Percentiles rank a stretch among this genome's conserved stretches.
These are phyloP conservation scores for Cystobasidium slooffiae DNA, from an alignment of 1,284 basidiomycete genomes.

Conservation along the genomic window DNA sequence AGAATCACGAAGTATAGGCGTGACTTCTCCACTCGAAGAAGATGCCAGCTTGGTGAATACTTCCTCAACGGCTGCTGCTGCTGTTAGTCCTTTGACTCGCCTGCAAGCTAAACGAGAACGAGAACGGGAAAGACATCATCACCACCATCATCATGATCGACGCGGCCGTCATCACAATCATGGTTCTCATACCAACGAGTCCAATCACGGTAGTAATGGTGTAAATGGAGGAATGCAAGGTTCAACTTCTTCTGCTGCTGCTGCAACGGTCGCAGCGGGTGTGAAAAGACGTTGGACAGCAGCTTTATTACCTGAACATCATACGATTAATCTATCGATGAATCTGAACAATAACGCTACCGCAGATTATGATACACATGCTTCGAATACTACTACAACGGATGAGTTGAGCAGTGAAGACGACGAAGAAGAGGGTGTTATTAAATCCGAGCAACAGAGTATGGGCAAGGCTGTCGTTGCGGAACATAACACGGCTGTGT, in stretches of 20 bases:
- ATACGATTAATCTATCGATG: conserved; percentile 23
- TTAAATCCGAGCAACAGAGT: neutral
- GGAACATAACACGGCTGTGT: no score
- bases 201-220: no score
- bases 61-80: neutral
- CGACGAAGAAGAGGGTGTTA: conserved; percentile 7
- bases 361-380: conserved; percentile 6
- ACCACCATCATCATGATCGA: conserved; percentile 7
- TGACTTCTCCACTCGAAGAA: conserved; percentile 7
- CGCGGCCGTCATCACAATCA: conserved; percentile 1
- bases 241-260: neutral
- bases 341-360: neutral
- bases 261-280: conserved; percentile 9
- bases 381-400: neutral
- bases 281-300: conserved; percentile 39
- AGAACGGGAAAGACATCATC: neutral
- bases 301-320: conserved; percentile 36
- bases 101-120: conserved; percentile 40
- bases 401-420: neutral
- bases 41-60: conserved; percentile 9
- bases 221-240: neutral
- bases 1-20: neutral
- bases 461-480: no score
- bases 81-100: conserved; percentile 33
- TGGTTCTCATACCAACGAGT: no score